A percentile compares a stretch with the other conserved stretches of the same genome.
Evolutionary conservation across 148 eudicot species (phyloP).

Genomic region (Camellia japonica): DNA sequence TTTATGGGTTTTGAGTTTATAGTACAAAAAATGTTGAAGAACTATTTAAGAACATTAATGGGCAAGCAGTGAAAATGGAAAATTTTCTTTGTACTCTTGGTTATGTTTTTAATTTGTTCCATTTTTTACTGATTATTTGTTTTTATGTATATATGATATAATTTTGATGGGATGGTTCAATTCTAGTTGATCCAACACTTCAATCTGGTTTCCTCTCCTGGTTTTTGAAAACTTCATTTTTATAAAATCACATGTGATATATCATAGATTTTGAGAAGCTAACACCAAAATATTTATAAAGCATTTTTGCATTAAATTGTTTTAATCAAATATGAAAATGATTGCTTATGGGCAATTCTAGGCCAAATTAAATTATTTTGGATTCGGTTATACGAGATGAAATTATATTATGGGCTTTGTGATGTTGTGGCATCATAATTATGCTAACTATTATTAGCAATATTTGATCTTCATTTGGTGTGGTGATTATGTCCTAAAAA

Average conservation of each 20-base stretch:
- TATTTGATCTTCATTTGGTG: not conserved
- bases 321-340: not conserved
- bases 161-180: not conserved
- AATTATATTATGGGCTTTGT: not conserved
- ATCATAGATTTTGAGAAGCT: slow-evolving; percentile 5
- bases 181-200: slow-evolving; percentile 4
- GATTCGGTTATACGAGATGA: not conserved
- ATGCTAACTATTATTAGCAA: too few species aligned
- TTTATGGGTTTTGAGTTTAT: not conserved
- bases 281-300: not conserved
- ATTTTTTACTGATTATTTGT: too few species aligned
- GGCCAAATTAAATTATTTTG: not conserved
- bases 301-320: not conserved
- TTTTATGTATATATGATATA: not conserved
- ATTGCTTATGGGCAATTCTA: too few species aligned
- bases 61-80: not conserved
- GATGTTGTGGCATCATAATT: not conserved
- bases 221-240: not conserved
- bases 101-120: not conserved
- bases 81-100: not conserved
- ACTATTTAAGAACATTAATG: not conserved
- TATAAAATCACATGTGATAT: not conserved
- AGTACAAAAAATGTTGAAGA: not conserved
- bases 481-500: not conserved
- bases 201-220: not conserved